Evolutionary conservation across 306 rosid species (phyloP).

Genomic region (Lathyrus oleraceus): DNA sequence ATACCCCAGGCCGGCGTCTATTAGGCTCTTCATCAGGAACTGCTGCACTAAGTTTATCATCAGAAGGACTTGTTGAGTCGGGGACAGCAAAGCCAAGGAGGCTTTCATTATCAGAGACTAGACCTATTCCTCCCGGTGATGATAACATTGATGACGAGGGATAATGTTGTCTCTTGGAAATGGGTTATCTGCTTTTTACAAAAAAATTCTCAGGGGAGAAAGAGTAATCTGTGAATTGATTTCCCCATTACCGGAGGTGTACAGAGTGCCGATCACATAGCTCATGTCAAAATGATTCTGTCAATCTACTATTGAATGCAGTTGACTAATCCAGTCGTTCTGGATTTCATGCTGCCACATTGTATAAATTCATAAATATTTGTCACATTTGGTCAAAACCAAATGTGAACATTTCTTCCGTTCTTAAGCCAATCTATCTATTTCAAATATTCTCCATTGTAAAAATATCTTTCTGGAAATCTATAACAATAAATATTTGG

Average conservation of each 20-base stretch:
- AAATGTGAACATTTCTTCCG: conserved; percentile 73
- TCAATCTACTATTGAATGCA: conserved; percentile 58
- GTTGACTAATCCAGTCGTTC: conserved; percentile 58
- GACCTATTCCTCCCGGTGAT: conserved; percentile 77
- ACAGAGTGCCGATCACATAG: conserved; percentile 65
- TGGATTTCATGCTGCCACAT: conserved; percentile 66
- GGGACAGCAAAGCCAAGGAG: conserved; percentile 71
- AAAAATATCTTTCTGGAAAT: conserved; percentile 43
- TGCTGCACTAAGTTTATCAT: conserved; percentile 72
- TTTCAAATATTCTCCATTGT: conserved; percentile 40
- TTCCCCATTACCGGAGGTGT: conserved; percentile 78
- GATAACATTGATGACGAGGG: conserved; percentile 73
- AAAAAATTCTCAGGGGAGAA: conserved; percentile 63
- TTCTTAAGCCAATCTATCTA: conserved; percentile 47
- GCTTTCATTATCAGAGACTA: conserved; percentile 76
- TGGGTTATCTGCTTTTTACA: conserved; percentile 55
- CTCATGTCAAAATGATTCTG: conserved; percentile 61
- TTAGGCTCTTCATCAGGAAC: conserved; percentile 78
- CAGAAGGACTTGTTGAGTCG: conserved; percentile 80
- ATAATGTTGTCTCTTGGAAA: conserved; percentile 51
- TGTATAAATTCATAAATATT: conserved; percentile 78
- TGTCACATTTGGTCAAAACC: conserved; percentile 71
- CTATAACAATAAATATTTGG: conserved; percentile 42
- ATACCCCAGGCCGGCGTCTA: conserved; percentile 62
- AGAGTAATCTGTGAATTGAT: conserved; percentile 81